Conservation (phyloP, 2,329 filamentous ascomycete species). For the Cyanodermella asteris region DNA sequence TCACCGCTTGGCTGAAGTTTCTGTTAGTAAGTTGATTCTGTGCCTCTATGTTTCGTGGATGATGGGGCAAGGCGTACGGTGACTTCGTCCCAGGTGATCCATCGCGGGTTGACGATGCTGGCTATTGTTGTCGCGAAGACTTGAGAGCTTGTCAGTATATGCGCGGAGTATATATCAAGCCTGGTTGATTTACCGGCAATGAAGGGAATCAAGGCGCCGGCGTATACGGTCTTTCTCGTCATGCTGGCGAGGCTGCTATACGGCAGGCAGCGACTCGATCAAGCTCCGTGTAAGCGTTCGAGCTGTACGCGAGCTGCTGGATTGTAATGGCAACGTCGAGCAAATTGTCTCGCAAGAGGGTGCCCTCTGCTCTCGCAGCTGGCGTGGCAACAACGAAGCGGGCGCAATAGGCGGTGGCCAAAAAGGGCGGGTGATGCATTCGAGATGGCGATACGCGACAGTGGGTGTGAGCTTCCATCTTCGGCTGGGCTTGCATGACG, state of each 20-base stretch:
- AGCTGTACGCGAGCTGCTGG: too few species aligned
- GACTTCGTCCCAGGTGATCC: constrained; percentile 24
- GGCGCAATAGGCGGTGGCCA: too few species aligned
- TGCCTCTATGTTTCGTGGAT: neutral
- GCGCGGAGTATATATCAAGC: neutral
- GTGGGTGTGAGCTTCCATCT: too few species aligned
- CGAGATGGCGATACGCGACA: too few species aligned
- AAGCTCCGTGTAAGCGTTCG: too few species aligned
- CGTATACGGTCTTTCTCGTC: constrained; percentile 27
- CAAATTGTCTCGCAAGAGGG: too few species aligned
- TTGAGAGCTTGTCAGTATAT: constrained; percentile 8
- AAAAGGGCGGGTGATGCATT: too few species aligned
- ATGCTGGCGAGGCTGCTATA: constrained; percentile 16
- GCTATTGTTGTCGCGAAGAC: constrained; percentile 23
- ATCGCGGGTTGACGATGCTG: constrained; percentile 24
- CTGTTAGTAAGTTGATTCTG: neutral
- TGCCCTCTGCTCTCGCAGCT: too few species aligned
- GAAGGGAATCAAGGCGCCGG: constrained; percentile 20
- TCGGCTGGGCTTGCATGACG: too few species aligned
- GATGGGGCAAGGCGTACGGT: constrained; percentile 14
- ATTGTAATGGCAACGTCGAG: too few species aligned
- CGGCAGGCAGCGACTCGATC: too few species aligned
- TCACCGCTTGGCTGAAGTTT: constrained; percentile 12
- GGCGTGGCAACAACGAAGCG: too few species aligned
- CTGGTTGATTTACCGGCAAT: constrained; percentile 17